Evolutionary conservation across 2,329 filamentous ascomycete species (phyloP).

Genomic region (Epichloe sylvatica): DNA sequence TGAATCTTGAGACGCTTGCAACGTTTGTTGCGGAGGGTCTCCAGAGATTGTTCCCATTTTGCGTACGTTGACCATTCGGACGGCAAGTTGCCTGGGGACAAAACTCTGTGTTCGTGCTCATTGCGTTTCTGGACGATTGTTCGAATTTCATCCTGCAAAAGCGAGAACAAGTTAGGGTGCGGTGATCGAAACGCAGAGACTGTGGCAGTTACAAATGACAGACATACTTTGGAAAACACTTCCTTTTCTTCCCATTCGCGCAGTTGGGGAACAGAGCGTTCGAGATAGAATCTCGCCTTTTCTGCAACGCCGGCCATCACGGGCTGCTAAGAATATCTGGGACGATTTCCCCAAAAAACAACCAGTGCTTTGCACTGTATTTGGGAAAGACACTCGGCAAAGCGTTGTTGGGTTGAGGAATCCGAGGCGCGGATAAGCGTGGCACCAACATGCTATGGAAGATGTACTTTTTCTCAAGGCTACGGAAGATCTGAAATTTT

Average conservation of each 20-base stretch:
- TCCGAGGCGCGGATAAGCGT: background rate
- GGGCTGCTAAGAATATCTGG: background rate
- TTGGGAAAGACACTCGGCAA: background rate
- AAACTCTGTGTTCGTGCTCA: conserved; percentile 82
- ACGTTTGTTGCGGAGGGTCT: conserved; percentile 67
- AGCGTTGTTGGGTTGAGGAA: background rate
- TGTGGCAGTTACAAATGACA: background rate
- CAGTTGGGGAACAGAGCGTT: conserved; percentile 82
- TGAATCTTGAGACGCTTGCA: conserved; percentile 69
- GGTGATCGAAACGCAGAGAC: background rate
- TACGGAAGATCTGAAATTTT: conserved; percentile 10
- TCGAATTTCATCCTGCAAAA: conserved; percentile 70
- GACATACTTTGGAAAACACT: conserved; percentile 63
- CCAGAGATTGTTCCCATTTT: conserved; percentile 54
- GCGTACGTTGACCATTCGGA: conserved; percentile 76
- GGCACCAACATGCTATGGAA: conserved; percentile 43
- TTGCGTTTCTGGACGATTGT: conserved; percentile 82
- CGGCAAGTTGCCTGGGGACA: conserved; percentile 63
- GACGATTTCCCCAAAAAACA: too few relatives aligned
- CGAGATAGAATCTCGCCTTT: conserved; percentile 89
- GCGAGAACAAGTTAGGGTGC: background rate
- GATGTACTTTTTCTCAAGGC: conserved; percentile 11
- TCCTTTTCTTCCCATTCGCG: conserved; percentile 85
- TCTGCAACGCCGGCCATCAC: conserved; percentile 73
- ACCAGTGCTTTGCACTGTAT: background rate